Evolutionary conservation across 129 eudicot species (phyloP), one percentile per base, ranked within the genome.

Genomic region (Lactuca saligna): DNA sequence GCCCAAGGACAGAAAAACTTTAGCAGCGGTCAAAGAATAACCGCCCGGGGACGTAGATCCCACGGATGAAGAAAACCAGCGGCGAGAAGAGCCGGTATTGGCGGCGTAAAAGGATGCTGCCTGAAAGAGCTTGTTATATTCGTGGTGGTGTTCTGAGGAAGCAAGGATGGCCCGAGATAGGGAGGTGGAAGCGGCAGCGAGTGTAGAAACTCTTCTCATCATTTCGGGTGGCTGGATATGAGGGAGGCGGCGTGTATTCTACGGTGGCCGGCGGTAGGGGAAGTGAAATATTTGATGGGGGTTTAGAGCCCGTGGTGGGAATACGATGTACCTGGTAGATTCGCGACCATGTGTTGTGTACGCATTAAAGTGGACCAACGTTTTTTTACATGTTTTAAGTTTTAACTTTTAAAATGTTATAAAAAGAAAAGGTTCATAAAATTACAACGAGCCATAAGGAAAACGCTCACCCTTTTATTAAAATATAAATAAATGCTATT

Each of bases 151-250:
- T 66, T 80, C 76, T 70, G 63, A 56, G 74, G 82, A 17, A 46
- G 82, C 5, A 15, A 82, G 46, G 35, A 78, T 29, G 57, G 82
- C 74, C 13, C 86, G 86, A 29, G 86, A 77, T 33, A 73, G 79
- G n/a, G 72, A 62, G 2, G 78, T 41, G 66, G 85, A 72, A 49
- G 82, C 61, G 79, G 79, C 76, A 51, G 76, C 71, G 83, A 79
- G 67, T 6, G 79, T 70, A 7, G 79, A 60, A 51, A 82, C 81
- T 72, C 87, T 61, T 66, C 81, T 83, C 87, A 83, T 83, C 46
- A 69, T 70, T 32, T 9, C 1, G 35, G 20, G 14, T 37, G 62
- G 37, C 1, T 25, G 29, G 29, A 25, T 25, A 25, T 25, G 29
- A 15, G 12, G 8, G 65, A 17, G 13, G 61, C 54, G 39, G 55